Evolutionary conservation across 2,329 filamentous ascomycete species (phyloP).

Genomic region (Leptodontidium sp.): DNA sequence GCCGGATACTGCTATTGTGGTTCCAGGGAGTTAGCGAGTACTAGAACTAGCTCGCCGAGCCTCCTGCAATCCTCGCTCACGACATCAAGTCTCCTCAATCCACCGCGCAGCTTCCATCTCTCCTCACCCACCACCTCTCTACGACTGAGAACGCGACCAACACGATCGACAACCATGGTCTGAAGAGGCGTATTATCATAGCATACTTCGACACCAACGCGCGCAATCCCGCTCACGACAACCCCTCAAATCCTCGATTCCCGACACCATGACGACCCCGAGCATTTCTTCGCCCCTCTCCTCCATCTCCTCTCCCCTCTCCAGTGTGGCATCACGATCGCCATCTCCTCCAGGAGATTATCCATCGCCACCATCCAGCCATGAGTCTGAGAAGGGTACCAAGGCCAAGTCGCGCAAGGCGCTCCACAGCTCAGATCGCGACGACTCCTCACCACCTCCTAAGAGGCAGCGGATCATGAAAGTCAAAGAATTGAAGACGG

Average conservation of each 20-base stretch:
- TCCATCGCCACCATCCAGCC: slow-evolving; percentile 44
- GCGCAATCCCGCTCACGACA: slow-evolving; percentile 21
- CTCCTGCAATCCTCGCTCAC: slow-evolving; percentile 17
- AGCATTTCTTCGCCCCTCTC: slow-evolving; percentile 33
- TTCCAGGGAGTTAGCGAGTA: neutral
- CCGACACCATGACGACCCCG: slow-evolving; percentile 26
- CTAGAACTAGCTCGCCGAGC: slow-evolving; percentile 7
- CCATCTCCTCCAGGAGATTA: slow-evolving; percentile 45
- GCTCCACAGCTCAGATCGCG: slow-evolving; percentile 26
- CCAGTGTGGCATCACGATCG: slow-evolving; percentile 48
- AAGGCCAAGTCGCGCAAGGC: slow-evolving; percentile 37
- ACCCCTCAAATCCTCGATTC: slow-evolving; percentile 6
- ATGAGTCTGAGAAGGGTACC: slow-evolving; percentile 39
- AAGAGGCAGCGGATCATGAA: slow-evolving; percentile 78
- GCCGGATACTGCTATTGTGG: slow-evolving; percentile 5
- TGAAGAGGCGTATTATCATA: slow-evolving; percentile 17
- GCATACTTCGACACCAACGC: slow-evolving; percentile 17
- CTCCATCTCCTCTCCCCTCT: slow-evolving; percentile 47
- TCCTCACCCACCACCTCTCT: slow-evolving; percentile 19
- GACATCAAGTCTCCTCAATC: slow-evolving; percentile 20
- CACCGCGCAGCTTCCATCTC: slow-evolving; percentile 15
- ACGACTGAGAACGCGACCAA: slow-evolving; percentile 19
- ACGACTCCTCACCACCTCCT: slow-evolving; percentile 70
- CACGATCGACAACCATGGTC: slow-evolving; percentile 25
- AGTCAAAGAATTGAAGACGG: slow-evolving; percentile 77